Base-by-base conservation (phyloP, 1,139 yeast genomes). In the Saccharomyces uvarum region DNA sequence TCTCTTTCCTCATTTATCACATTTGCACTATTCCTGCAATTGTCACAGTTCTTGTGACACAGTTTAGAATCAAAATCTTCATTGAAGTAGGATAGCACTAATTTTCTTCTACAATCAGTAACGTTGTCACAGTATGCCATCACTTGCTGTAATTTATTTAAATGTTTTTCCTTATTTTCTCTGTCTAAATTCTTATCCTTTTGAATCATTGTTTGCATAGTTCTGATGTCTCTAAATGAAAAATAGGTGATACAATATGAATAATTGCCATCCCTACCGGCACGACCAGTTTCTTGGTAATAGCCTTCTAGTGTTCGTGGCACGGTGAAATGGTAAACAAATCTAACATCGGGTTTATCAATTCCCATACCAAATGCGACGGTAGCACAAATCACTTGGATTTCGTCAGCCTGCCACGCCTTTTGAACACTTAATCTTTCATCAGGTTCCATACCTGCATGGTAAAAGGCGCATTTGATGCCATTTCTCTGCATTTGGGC, bases 341-440 rank as follows among this genome's bases (percentile, higher is more conserved):
- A 91, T 53, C 99, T 73, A 7, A 93, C 99, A 70, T 93, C 95
- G 0, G 97, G 89, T 68, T 93, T 93, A 73, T 93, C 99, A 57
- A 93, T 93, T 53, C 99, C 99, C 98, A 93, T 93, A 32, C 99
- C 99, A 76, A 93, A 93, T 0, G 98, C 99, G 61, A 93, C 88
- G 0, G 99, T 93, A 0, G 99, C 99, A 73, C 98, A 93, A 9
- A 93, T 89, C 1, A 90, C 84, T 64, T 83, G 87, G 19, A 84
- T 72, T 26, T 72, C 69, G 56, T 87, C 87, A 1, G 74, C 69
- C 68, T 95, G 99, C 99, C 99, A 95, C 49, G 75, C 77, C 28
- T 74, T 75, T 69, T 95, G 99, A 21, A 89, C 82, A 4, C 71
- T 64, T 19, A 82, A 74, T 57, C 98, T 75, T 44, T 85, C 91